Conservation (phyloP, 495 filamentous ascomycete genomes). For the Aspergillus egyptiacus region DNA sequence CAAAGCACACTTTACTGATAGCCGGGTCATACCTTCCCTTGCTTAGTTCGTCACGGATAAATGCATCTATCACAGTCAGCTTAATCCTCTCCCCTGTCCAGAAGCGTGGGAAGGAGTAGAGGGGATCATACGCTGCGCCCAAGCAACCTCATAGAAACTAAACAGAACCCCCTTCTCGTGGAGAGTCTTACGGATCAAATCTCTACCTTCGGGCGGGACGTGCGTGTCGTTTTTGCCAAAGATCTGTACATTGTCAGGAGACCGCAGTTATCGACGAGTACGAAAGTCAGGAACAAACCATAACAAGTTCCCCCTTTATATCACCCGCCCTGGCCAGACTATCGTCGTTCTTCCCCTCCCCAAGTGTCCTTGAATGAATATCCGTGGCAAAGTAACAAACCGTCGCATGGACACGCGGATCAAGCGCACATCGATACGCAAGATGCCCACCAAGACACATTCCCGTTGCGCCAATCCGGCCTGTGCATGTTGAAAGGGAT, state of each 20-base stretch:
- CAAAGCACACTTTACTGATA: slow-evolving; percentile 82
- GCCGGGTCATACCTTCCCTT: slow-evolving; percentile 91
- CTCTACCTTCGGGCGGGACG: slow-evolving; percentile 77
- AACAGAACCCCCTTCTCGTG: slow-evolving; percentile 69
- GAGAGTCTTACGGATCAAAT: slow-evolving; percentile 79
- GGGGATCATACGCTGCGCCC: slow-evolving; percentile 69
- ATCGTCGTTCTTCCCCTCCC: slow-evolving; percentile 62
- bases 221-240: slow-evolving; percentile 88
- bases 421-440: slow-evolving; percentile 75
- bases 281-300: slow-evolving; percentile 44
- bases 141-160: slow-evolving; percentile 82
- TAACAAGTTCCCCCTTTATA: slow-evolving; percentile 70
- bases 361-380: slow-evolving; percentile 72
- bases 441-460: slow-evolving; percentile 97
- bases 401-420: slow-evolving; percentile 65
- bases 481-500: slow-evolving; percentile 72
- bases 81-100: background rate
- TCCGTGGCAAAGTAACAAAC: slow-evolving; percentile 94
- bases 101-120: background rate
- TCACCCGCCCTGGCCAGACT: slow-evolving; percentile 58
- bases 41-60: slow-evolving; percentile 91
- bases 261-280: too few species aligned
- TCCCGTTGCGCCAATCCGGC: slow-evolving; percentile 77
- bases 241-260: slow-evolving; percentile 44
- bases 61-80: slow-evolving; percentile 53